Percentiles rank a stretch among this genome's conserved stretches.
Conservation (phyloP, 257 asterid genomes). For the Thymus mandschuricus region DNA sequence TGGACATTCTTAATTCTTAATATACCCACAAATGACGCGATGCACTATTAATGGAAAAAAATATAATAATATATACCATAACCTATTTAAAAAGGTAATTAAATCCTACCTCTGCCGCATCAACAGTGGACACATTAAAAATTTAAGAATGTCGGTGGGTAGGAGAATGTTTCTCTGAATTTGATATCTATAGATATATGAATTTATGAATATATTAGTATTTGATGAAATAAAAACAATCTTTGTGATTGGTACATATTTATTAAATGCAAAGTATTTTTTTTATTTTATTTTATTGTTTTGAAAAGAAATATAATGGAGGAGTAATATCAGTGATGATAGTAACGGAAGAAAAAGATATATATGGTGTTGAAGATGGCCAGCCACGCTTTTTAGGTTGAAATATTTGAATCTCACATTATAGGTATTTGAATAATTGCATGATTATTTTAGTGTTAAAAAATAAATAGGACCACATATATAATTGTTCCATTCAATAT, state of each 20-base stretch:
- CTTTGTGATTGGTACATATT: neutral
- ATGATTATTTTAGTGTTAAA: neutral
- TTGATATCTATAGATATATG: neutral
- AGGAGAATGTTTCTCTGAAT: neutral
- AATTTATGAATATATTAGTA: neutral
- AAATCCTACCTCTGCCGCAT: no score
- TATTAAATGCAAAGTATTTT: no score
- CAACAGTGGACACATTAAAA: no score
- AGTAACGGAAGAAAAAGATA: neutral
- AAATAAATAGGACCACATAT: neutral
- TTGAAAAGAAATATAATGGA: no score
- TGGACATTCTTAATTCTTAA: no score
- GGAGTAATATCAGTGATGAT: no score
- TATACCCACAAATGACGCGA: no score
- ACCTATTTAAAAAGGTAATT: no score
- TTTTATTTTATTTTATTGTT: no score
- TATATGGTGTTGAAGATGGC: neutral
- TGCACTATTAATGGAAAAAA: no score
- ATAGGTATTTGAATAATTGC: neutral
- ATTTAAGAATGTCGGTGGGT: no score
- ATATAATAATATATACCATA: no score
- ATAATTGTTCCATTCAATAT: neutral
- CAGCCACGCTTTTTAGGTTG: neutral
- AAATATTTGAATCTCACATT: neutral
- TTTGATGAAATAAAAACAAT: neutral